Conservation (phyloP, 2,329 filamentous ascomycete species). For the Alternaria viburni region DNA sequence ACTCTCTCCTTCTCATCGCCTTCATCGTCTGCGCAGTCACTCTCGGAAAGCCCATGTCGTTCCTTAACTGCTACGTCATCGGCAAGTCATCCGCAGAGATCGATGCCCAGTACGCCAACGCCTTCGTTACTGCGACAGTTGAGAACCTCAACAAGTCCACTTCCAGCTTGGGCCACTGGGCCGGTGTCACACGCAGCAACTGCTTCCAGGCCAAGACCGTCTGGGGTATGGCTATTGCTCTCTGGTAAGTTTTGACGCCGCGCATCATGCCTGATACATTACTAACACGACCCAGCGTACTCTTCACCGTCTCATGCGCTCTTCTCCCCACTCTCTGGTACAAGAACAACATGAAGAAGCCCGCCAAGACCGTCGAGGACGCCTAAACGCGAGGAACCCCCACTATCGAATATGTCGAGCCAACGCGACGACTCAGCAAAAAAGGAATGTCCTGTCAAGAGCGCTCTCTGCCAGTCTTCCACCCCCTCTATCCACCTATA, state of each 20-base stretch:
- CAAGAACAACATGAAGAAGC: constrained; percentile 54
- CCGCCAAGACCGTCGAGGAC: constrained; percentile 44
- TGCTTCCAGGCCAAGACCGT: constrained; percentile 87
- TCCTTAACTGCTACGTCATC: constrained; percentile 72
- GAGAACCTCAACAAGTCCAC: constrained; percentile 59
- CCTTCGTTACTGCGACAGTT: constrained; percentile 60
- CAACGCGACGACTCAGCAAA: constrained; percentile 1
- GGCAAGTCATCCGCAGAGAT: constrained; percentile 54
- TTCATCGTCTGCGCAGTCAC: constrained; percentile 78
- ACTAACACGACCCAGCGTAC: constrained; percentile 44
- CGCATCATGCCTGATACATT: not conserved
- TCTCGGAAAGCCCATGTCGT: constrained; percentile 80
- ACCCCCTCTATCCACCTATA: not conserved
- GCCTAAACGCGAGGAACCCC: constrained; percentile 19
- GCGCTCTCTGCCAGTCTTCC: constrained; percentile 20
- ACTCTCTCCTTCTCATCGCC: constrained; percentile 74
- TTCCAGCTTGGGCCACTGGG: constrained; percentile 61
- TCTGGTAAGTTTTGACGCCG: constrained; percentile 62
- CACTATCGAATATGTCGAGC: not conserved
- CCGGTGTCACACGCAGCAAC: constrained; percentile 64
- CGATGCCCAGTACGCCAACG: constrained; percentile 57
- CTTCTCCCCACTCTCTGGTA: constrained; percentile 57
- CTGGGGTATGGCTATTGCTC: constrained; percentile 83
- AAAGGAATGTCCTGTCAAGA: constrained; percentile 27
- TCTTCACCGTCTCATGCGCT: constrained; percentile 54